Evolutionary conservation across 768 basidiomycete species (phyloP).

Genomic region (Trametes cubensis): DNA sequence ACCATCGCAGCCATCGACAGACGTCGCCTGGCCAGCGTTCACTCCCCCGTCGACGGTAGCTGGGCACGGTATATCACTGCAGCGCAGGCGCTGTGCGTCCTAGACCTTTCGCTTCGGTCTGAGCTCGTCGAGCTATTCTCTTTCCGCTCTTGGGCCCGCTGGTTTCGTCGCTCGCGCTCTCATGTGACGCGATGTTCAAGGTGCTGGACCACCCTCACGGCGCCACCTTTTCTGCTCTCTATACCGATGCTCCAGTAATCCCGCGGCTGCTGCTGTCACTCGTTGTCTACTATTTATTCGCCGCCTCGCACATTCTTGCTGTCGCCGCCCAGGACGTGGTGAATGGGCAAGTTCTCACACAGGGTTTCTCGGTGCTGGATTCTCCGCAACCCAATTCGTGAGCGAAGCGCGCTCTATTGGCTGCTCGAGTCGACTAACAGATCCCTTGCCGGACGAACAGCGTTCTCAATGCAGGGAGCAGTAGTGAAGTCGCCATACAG

Average conservation of each 20-base stretch:
- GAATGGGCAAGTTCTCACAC: conserved; percentile 30
- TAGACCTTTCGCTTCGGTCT: conserved; percentile 8
- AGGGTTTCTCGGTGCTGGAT: conserved; percentile 35
- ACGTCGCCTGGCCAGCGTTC: not conserved
- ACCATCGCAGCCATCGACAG: not conserved
- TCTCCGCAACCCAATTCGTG: conserved; percentile 17
- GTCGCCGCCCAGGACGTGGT: conserved; percentile 24
- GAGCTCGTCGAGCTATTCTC: conserved; percentile 5
- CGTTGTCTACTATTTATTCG: conserved; percentile 12
- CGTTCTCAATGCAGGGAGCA: conserved; percentile 30
- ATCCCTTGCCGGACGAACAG: conserved; percentile 14
- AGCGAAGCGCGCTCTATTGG: not conserved
- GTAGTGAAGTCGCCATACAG: conserved; percentile 35
- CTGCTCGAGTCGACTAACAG: not conserved
- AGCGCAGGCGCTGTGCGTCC: conserved; percentile 14
- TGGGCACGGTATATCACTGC: not conserved
- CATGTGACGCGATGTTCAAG: conserved; percentile 23
- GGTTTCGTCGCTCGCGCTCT: conserved; percentile 12
- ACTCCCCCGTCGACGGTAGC: not conserved
- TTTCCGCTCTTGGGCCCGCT: conserved; percentile 18
- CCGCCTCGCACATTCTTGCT: conserved; percentile 1
- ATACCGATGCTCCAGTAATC: not conserved
- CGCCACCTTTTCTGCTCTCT: conserved; percentile 7
- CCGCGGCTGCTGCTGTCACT: conserved; percentile 17
- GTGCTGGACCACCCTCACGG: conserved; percentile 25